phyloP scores from a whole-genome alignment of 2,329 filamentous ascomycete species.

The Sclerotinia sclerotiorum region DNA sequence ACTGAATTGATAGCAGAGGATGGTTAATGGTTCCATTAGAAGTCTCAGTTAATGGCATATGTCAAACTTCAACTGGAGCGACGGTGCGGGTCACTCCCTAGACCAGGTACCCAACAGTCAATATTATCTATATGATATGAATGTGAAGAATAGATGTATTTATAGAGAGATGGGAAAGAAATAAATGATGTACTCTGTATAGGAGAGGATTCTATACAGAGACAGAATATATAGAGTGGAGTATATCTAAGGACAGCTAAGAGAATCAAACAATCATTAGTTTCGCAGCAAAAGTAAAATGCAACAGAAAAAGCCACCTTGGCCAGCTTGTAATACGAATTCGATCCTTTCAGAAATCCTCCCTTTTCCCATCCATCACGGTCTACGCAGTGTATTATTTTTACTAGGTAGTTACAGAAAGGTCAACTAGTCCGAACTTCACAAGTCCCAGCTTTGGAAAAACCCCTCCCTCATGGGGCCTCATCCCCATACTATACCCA shows the following conservation, averaged over 20 bases:
- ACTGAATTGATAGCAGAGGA: neutral
- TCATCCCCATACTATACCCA: neutral
- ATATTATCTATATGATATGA: neutral
- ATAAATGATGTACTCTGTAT: no score
- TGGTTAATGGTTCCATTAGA: slow-evolving; percentile 6
- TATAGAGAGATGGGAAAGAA: neutral
- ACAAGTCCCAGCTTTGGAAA: slow-evolving; percentile 1
- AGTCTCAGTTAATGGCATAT: slow-evolving; percentile 14
- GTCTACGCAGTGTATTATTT: neutral
- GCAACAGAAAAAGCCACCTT: slow-evolving; percentile 8
- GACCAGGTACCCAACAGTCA: neutral
- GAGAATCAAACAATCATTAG: neutral
- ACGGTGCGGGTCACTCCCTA: neutral
- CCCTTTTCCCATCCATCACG: neutral
- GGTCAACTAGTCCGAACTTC: neutral
- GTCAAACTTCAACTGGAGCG: slow-evolving; percentile 17
- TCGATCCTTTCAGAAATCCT: slow-evolving; percentile 2
- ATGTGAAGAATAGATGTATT: neutral
- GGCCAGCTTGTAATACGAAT: neutral
- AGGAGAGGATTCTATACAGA: no score
- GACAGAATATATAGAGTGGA: no score
- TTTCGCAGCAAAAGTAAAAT: neutral
- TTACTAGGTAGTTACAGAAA: slow-evolving; percentile 9
- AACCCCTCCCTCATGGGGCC: neutral
- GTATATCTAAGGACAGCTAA: neutral